Evolutionary conservation across 73 alveolate genomes (phyloP).

Genomic region (Vitrella brassicaformis): DNA sequence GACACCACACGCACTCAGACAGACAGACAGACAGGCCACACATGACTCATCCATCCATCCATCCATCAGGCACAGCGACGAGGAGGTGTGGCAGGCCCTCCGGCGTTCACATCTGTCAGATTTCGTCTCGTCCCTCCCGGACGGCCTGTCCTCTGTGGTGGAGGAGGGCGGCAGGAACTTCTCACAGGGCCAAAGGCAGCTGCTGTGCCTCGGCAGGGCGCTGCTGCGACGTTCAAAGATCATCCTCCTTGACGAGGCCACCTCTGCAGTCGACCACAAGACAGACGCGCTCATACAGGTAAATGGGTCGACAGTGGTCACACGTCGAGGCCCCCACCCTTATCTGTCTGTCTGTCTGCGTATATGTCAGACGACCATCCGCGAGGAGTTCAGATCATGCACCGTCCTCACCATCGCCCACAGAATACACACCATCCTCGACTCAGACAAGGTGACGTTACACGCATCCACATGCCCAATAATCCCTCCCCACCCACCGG

Average conservation of each 20-base stretch:
- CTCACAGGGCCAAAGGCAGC: constrained; percentile 30
- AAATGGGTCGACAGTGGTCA: background rate
- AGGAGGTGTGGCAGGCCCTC: background rate
- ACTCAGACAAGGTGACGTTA: constrained; percentile 6
- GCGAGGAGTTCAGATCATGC: constrained; percentile 8
- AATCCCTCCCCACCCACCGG: background rate
- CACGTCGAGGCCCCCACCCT: background rate
- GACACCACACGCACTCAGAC: background rate
- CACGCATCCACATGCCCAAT: background rate
- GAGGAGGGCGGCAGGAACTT: constrained; percentile 18
- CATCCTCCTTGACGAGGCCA: constrained; percentile 13
- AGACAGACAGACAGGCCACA: too few relatives aligned
- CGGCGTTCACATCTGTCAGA: too few relatives aligned
- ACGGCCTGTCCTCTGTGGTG: too few relatives aligned
- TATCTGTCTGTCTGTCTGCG: background rate
- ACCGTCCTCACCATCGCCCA: constrained; percentile 33
- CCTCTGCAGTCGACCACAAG: constrained; percentile 30
- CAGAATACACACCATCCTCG: constrained; percentile 30
- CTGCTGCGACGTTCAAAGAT: background rate
- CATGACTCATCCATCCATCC: background rate
- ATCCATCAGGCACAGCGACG: constrained; percentile 4
- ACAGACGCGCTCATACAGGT: constrained; percentile 27
- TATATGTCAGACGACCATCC: background rate
- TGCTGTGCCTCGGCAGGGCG: constrained; percentile 21
- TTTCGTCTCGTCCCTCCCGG: too few relatives aligned